Evolutionary conservation across 345 rosid genomes (phyloP).

Genomic region (Salix caprea): DNA sequence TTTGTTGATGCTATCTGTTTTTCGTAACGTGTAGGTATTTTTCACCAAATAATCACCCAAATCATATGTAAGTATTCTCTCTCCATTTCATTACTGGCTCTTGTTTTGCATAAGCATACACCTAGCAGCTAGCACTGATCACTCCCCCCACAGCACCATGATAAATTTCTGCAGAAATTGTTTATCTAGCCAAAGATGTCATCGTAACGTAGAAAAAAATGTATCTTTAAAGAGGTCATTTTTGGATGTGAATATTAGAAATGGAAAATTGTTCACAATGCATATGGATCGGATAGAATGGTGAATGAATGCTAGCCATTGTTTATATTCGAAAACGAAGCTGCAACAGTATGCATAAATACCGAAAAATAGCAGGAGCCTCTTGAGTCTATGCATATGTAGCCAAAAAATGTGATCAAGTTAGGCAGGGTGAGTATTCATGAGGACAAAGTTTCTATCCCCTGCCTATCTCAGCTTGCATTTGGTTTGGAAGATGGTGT

Average conservation of each 20-base stretch:
- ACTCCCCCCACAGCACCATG: too few species aligned
- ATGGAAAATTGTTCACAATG: neutral
- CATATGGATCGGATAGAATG: neutral
- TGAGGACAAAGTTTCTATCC: neutral
- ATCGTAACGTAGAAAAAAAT: too few species aligned
- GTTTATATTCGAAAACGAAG: neutral
- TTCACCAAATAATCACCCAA: neutral
- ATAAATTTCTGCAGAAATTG: too few species aligned
- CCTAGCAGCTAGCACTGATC: neutral
- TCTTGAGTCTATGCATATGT: neutral
- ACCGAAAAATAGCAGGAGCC: neutral
- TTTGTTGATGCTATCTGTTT: neutral
- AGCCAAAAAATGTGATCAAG: neutral
- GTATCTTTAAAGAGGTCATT: too few species aligned
- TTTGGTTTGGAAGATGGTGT: neutral
- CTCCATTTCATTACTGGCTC: neutral
- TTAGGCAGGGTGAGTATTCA: neutral
- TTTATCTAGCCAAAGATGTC: too few species aligned
- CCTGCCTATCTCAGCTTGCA: neutral
- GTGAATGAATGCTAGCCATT: neutral
- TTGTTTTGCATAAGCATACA: too few species aligned
- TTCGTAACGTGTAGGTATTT: neutral
- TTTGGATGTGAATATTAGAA: neutral
- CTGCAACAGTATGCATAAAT: neutral
- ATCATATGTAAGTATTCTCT: neutral